phyloP scores from a whole-genome alignment of 1,139 yeast genomes.

The Yamadazyma dushanensis region DNA sequence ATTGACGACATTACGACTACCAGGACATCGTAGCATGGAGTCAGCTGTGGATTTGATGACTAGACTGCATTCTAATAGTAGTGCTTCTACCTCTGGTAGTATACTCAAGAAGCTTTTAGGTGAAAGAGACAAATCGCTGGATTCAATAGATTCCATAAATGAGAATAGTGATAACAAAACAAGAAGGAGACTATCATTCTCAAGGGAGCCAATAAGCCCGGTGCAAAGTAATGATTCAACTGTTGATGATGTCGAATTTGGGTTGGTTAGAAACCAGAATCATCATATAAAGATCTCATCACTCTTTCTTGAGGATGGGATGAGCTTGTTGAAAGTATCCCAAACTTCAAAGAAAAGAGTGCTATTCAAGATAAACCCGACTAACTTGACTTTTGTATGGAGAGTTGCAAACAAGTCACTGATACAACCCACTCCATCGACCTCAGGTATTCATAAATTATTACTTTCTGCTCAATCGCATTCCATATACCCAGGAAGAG shows the following conservation, averaged over 20 bases:
- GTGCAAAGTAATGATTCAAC: conserved; percentile 7
- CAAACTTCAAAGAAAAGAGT: conserved; percentile 63
- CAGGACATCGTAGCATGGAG: conserved; percentile 17
- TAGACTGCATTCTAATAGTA: background rate
- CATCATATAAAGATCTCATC: conserved; percentile 19
- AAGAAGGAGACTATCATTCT: conserved; percentile 6
- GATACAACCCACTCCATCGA: conserved; percentile 4
- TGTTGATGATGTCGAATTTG: conserved; percentile 9
- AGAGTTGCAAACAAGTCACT: conserved; percentile 35
- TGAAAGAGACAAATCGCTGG: conserved; percentile 13
- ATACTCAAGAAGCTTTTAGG: conserved; percentile 12
- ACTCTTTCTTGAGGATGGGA: conserved; percentile 40
- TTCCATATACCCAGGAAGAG: conserved; percentile 12
- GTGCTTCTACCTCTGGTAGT: background rate
- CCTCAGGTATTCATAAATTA: conserved; percentile 17
- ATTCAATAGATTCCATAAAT: conserved; percentile 8
- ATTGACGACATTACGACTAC: conserved; percentile 22
- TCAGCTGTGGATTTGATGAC: conserved; percentile 11
- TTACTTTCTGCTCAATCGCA: conserved; percentile 10
- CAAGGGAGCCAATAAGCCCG: conserved; percentile 4
- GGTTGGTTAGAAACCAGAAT: conserved; percentile 4
- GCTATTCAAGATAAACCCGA: conserved; percentile 32
- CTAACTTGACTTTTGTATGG: conserved; percentile 51
- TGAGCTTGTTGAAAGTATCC: conserved; percentile 62
- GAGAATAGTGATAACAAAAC: background rate